Evolutionary conservation across 2,329 filamentous ascomycete species (phyloP), one percentile per base, ranked within the genome.

Genomic region (Xylaria hypoxylon): DNA sequence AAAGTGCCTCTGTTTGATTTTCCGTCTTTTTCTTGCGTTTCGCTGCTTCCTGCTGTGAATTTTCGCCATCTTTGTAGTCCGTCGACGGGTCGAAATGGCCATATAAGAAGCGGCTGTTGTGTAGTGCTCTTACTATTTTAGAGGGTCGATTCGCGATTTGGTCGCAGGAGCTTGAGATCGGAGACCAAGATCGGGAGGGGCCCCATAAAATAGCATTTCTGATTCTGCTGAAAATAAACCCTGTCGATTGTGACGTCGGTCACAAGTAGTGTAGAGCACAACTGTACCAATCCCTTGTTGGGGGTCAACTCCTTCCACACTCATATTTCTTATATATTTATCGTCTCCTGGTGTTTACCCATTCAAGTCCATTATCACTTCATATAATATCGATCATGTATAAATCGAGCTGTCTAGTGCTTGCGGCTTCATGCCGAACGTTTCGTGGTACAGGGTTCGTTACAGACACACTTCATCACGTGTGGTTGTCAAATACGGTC

Each of bases 171-270:
- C 62, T 66, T 68, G 69, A 71, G 74, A 75, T 76, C 73, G 74
- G 68, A 67, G 70, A 70, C 40, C 64, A 55, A 65, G 67, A 69
- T 62, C 52, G 59, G 63, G 28, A 47, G 24, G 52, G 51, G 59
- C 17, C 71, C 69, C 70, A 70, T 72, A 71, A 72, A 73, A 73
- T 73, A 73, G 73, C 66, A 71, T 73, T 74, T 67, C 68, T 26
- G 40, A 22, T 15, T 52, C 28, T 57, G 53, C 53, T 50, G 48
- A 44, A n/a, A n/a, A 47, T 38, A 28, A 62, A 65, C 67, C 62
- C 61, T 47, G 53, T 59, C 26, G n/a, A 26, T 31, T 59, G 57
- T 72, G 70, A 72, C 60, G 62, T 65, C 63, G 64, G 55, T 59
- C 45, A 26, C 26, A 38, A 38, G 50, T 52, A 56, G 61, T 44